Base-by-base conservation (phyloP, 345 rosid species). In the Citrus sp. region DNA sequence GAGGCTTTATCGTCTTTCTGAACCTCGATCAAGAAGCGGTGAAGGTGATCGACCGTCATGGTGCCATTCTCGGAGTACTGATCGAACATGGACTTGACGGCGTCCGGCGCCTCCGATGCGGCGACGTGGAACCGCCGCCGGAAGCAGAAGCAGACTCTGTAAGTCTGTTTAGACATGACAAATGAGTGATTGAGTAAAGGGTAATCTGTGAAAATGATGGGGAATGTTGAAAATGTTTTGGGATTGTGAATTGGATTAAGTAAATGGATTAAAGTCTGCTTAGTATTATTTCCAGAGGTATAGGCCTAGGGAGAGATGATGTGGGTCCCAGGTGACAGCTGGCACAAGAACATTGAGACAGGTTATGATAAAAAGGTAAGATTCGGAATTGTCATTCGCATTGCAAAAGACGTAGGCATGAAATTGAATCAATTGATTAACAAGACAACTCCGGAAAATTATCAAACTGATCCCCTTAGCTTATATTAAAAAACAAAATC, bases 141-240 rank as follows among this genome's bases (percentile, higher is more conserved):
- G 85, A 86, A 91, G 68, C 92, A 89, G 86, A 83, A 87, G 82
- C 92, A 89, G 2, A 91, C 89, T 76, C 78, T 86, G 88, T 87
- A 91, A 12, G 92, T 87, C 82, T 92, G 95, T 9, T 91, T 88
- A 49, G 92, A 87, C 97, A 92, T 91, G 72, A 30, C 19, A 79
- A 30, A 55, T 38, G 73, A 3, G 21, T 13, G 38, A 9, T 40
- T 54, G 58, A 18, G 58, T 0, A 18, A 54, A 18, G 58, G 22
- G 22, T 18, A 54, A 16, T 54, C 19, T 18, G 22, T 4, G 22
- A 54, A 54, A 46, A 13, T 46, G 18, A 13, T 3, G 18, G 18
- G 18, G 51, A 46, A 46, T 13, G 18, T 13, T 46, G 51, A 13
- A 46, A 46, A 46, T 46, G 51, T 46, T 46, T 46, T 46, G 18